Conservation (phyloP, 129 eudicot genomes). For the Flaveria brownii region DNA sequence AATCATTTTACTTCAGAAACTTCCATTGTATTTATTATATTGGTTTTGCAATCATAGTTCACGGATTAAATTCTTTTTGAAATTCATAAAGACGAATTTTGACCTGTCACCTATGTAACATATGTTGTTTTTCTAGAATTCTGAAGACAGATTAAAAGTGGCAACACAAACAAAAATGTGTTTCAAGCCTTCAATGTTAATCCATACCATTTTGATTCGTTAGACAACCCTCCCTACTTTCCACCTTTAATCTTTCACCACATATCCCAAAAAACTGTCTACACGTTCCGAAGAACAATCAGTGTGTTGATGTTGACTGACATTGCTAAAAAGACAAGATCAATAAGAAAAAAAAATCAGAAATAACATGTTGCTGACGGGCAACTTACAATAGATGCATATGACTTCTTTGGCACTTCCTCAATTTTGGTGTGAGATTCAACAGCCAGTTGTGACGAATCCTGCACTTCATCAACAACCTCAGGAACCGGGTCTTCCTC, state of each 20-base stretch:
- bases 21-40: neutral
- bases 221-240: constrained; percentile 2
- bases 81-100: neutral
- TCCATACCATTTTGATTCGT: neutral
- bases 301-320: neutral
- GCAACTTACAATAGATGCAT: constrained; percentile 88
- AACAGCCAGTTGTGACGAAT: constrained; percentile 44
- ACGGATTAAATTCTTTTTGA: neutral
- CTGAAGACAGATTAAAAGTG: neutral
- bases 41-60: neutral
- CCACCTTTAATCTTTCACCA: neutral
- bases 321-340: neutral
- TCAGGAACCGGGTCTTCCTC: constrained; percentile 58
- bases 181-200: neutral
- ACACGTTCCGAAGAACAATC: constrained; percentile 7
- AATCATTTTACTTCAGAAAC: neutral
- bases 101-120: neutral
- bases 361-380: neutral
- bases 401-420: constrained; percentile 80
- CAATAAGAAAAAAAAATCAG: neutral
- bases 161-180: neutral
- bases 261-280: neutral
- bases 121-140: neutral
- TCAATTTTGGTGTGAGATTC: constrained; percentile 54
- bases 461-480: constrained; percentile 60